Percentiles rank a stretch among this genome's conserved stretches.
Evolutionary conservation across 371 early-diverging fungal species (phyloP).

Genomic region (Mucor saturninus): DNA sequence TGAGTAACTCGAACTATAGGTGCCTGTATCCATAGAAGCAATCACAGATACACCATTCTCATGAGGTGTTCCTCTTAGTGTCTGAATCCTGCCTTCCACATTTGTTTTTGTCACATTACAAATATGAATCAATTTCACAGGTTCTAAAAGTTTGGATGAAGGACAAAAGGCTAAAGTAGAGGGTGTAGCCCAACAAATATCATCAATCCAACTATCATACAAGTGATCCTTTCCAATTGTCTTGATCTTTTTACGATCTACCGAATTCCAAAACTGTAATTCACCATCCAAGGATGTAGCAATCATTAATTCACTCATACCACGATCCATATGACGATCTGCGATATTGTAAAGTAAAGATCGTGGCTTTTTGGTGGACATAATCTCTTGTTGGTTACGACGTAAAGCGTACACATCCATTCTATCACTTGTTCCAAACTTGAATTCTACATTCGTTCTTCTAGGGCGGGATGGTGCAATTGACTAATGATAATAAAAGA

Average conservation of each 20-base stretch:
- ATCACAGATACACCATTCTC: slow-evolving; percentile 30
- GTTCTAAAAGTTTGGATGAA: slow-evolving; percentile 11
- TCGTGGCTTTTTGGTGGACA: slow-evolving; percentile 35
- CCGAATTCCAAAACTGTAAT: slow-evolving; percentile 37
- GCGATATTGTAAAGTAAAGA: slow-evolving; percentile 40
- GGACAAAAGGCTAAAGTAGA: slow-evolving; percentile 33
- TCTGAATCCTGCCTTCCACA: slow-evolving; percentile 33
- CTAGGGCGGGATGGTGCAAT: neutral
- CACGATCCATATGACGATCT: neutral
- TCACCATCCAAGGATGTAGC: slow-evolving; percentile 41
- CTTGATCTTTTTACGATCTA: slow-evolving; percentile 26
- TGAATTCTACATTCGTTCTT: slow-evolving; percentile 1
- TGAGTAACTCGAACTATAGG: slow-evolving; percentile 7
- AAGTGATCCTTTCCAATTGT: slow-evolving; percentile 27
- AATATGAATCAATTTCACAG: slow-evolving; percentile 26
- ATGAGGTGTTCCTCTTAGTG: slow-evolving; percentile 34
- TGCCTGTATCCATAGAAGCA: slow-evolving; percentile 22
- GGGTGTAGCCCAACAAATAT: slow-evolving; percentile 41
- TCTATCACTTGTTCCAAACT: neutral
- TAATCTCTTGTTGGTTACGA: neutral
- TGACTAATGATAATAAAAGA: neutral
- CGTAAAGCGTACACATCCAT: slow-evolving; percentile 20
- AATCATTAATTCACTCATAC: slow-evolving; percentile 35
- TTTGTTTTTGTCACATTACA: slow-evolving; percentile 16
- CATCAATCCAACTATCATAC: slow-evolving; percentile 41